A percentile compares a stretch with the other conserved stretches of the same genome.
Evolutionary conservation across 192 early-diverging fungal species (phyloP).

Genomic region (Lunasporangiospora selenospora): DNA sequence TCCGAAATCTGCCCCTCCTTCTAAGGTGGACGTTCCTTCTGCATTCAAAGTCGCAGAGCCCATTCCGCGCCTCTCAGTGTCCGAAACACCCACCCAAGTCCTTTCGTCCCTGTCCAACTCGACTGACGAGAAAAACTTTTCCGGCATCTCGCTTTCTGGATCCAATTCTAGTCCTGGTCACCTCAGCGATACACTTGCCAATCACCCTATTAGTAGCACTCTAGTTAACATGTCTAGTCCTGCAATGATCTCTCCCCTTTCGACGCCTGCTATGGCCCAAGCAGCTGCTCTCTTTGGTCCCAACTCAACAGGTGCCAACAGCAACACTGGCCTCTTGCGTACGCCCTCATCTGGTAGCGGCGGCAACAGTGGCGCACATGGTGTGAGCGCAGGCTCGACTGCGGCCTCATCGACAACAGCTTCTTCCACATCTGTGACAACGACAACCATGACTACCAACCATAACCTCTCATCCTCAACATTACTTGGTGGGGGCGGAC

Average conservation of each 20-base stretch:
- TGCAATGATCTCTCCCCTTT: background rate
- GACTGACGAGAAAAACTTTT: too few species aligned
- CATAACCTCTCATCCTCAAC: constrained; percentile 9
- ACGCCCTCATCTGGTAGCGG: constrained; percentile 13
- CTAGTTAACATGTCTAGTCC: constrained; percentile 1
- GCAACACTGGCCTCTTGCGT: constrained; percentile 2
- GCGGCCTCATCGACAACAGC: background rate
- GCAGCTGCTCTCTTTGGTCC: background rate
- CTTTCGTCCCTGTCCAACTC: background rate
- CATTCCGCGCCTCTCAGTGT: too few species aligned
- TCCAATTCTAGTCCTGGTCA: background rate
- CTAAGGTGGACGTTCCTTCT: background rate
- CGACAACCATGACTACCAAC: constrained; percentile 14
- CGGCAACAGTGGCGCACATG: background rate
- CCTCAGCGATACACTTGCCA: background rate
- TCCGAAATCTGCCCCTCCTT: background rate
- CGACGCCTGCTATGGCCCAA: background rate
- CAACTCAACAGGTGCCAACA: background rate
- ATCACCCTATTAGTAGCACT: background rate
- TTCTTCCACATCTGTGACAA: constrained; percentile 18
- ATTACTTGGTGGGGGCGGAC: background rate
- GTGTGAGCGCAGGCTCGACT: too few species aligned
- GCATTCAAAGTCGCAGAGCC: background rate
- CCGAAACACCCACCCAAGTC: background rate
- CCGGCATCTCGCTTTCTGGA: background rate